These are phyloP conservation scores for Eucalyptus curtisii DNA, from an alignment of 345 rosid species.

Conservation along the genomic window DNA sequence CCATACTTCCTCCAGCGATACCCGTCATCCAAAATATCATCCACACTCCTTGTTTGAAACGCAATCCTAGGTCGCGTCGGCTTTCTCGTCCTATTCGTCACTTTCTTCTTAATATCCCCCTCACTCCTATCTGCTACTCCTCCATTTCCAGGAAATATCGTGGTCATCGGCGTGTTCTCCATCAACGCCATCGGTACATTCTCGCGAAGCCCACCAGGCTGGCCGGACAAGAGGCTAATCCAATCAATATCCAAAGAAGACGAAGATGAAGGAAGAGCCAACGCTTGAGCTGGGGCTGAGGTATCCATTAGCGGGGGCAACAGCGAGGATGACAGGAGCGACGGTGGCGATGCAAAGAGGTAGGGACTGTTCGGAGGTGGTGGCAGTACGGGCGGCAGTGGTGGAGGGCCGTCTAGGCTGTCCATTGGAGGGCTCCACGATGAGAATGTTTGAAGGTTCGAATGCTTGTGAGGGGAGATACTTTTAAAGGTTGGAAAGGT, in stretches of 20 bases:
- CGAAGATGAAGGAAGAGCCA: neutral
- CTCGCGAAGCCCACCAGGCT: neutral
- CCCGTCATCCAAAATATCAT: slow-evolving; percentile 67
- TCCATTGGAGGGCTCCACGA: neutral
- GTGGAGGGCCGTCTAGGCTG: neutral
- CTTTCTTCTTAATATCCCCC: slow-evolving; percentile 13
- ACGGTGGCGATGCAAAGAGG: neutral
- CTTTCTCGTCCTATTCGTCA: slow-evolving; percentile 18
- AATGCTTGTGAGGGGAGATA: neutral
- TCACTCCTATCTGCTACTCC: slow-evolving; percentile 1
- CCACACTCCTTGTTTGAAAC: slow-evolving; percentile 53
- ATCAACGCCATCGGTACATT: neutral
- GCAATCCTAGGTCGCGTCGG: slow-evolving; percentile 40
- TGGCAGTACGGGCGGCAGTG: neutral
- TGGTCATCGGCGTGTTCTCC: slow-evolving; percentile 2
- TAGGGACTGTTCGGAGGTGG: neutral
- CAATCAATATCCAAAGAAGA: slow-evolving; percentile 24
- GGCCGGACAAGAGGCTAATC: slow-evolving; percentile 34
- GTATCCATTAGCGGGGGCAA: neutral
- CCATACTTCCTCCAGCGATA: slow-evolving; percentile 67
- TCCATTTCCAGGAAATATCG: slow-evolving; percentile 2
- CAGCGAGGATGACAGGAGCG: neutral
- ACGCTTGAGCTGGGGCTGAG: slow-evolving; percentile 7
- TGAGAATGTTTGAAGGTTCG: neutral
- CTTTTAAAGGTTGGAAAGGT: neutral